Conservation (phyloP, 2,329 filamentous ascomycete species). For the Gremmenia infestans region DNA sequence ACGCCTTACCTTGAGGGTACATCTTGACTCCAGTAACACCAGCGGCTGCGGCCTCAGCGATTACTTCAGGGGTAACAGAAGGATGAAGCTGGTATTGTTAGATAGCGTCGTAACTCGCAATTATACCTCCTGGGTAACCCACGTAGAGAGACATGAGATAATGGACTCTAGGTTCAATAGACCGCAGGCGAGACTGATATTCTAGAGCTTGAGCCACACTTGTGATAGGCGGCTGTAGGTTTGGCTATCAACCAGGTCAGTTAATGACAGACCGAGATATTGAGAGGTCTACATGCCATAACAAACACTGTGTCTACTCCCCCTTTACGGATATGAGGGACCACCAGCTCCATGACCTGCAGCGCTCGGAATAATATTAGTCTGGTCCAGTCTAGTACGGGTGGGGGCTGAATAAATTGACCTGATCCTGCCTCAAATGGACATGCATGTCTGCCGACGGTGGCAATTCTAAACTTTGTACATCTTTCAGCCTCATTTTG, state of each 20-base stretch:
- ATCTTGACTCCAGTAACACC: constrained; percentile 18
- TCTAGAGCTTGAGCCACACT: constrained; percentile 57
- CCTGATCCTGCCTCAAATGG: constrained; percentile 27
- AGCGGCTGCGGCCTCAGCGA: constrained; percentile 17
- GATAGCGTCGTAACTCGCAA: neutral
- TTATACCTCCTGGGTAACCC: neutral
- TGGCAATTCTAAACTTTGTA: constrained; percentile 45
- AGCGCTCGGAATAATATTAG: too few species aligned
- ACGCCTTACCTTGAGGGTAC: constrained; percentile 50
- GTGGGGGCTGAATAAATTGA: too few species aligned
- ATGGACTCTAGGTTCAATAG: constrained; percentile 55
- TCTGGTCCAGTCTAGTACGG: too few species aligned
- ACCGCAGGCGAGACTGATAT: constrained; percentile 58
- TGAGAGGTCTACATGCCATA: constrained; percentile 33
- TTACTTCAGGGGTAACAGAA: constrained; percentile 16
- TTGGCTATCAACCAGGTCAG: constrained; percentile 43
- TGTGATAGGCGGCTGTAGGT: constrained; percentile 55
- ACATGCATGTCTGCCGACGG: constrained; percentile 55
- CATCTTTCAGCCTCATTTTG: constrained; percentile 4
- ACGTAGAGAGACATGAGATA: constrained; percentile 67
- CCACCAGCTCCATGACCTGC: constrained; percentile 53
- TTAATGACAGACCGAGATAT: constrained; percentile 35
- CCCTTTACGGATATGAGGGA: constrained; percentile 51
- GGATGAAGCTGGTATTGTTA: constrained; percentile 7
- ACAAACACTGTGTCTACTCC: constrained; percentile 52